Conservation (phyloP, 768 basidiomycete genomes). For the Amanita fuliginea region DNA sequence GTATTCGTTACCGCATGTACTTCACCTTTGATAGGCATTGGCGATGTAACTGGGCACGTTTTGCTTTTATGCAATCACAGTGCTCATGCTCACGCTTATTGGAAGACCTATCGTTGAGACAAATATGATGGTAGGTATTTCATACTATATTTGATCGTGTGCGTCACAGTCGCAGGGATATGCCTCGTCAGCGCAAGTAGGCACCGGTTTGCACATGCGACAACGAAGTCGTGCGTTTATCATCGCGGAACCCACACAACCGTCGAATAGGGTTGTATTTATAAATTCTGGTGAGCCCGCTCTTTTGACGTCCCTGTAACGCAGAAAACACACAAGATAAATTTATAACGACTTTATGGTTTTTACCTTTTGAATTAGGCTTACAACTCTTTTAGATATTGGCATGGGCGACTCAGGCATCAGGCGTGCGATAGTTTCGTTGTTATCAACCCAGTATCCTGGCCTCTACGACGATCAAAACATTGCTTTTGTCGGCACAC, state of each 20-base stretch:
- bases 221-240: constrained; percentile 72
- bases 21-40: constrained; percentile 35
- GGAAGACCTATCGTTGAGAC: constrained; percentile 67
- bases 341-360: constrained; percentile 34
- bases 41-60: constrained; percentile 62
- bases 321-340: constrained; percentile 29
- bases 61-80: constrained; percentile 2
- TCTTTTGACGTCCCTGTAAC: neutral
- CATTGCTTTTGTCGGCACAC: constrained; percentile 66
- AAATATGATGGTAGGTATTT: constrained; percentile 58
- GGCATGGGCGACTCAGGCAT: constrained; percentile 76
- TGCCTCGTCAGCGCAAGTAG: constrained; percentile 51
- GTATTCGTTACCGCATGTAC: neutral
- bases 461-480: constrained; percentile 61
- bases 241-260: constrained; percentile 45
- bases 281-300: constrained; percentile 54
- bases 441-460: constrained; percentile 45
- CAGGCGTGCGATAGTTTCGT: constrained; percentile 53
- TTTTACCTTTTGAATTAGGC: constrained; percentile 1
- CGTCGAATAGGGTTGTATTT: constrained; percentile 56
- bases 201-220: constrained; percentile 70
- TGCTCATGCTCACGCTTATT: constrained; percentile 6
- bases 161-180: constrained; percentile 41
- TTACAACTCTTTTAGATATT: constrained; percentile 36
- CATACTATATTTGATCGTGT: neutral